Evolutionary conservation across 2,329 filamentous ascomycete genomes (phyloP).

Genomic region (Thelonectria olida): DNA sequence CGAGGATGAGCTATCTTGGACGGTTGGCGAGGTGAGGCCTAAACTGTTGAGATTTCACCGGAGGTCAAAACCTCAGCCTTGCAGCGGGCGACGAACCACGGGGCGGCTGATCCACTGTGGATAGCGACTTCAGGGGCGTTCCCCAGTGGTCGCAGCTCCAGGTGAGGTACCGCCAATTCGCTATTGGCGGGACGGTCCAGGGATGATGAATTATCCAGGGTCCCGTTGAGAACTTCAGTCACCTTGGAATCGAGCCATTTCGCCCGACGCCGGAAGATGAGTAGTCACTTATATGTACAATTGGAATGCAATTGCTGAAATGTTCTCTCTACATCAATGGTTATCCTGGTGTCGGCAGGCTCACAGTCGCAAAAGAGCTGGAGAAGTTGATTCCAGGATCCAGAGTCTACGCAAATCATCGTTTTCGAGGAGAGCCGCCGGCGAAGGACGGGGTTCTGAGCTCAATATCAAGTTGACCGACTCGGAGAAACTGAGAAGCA

Average conservation of each 20-base stretch:
- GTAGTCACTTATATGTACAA: background rate
- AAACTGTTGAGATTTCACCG: background rate
- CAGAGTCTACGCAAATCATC: background rate
- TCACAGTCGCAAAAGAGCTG: slow-evolving; percentile 1
- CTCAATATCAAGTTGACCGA: slow-evolving; percentile 3
- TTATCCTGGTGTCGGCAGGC: slow-evolving; percentile 7
- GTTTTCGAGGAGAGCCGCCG: background rate
- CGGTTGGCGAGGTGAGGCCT: background rate
- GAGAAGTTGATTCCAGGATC: background rate
- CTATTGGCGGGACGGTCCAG: slow-evolving; percentile 1
- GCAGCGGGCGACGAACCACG: slow-evolving; percentile 11
- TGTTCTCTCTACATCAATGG: slow-evolving; percentile 13
- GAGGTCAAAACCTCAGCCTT: slow-evolving; percentile 7
- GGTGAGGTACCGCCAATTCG: background rate
- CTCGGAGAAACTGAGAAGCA: background rate
- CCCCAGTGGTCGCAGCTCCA: too few relatives aligned
- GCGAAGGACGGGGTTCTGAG: background rate
- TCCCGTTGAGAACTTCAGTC: background rate
- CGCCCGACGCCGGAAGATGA: background rate
- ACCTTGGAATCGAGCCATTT: slow-evolving; percentile 10
- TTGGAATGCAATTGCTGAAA: background rate
- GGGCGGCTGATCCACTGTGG: slow-evolving; percentile 1
- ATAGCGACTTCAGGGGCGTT: background rate
- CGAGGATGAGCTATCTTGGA: too few relatives aligned
- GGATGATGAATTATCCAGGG: slow-evolving; percentile 34